phyloP scores from a whole-genome alignment of 768 basidiomycete genomes.

The Amanita brunnescens region DNA sequence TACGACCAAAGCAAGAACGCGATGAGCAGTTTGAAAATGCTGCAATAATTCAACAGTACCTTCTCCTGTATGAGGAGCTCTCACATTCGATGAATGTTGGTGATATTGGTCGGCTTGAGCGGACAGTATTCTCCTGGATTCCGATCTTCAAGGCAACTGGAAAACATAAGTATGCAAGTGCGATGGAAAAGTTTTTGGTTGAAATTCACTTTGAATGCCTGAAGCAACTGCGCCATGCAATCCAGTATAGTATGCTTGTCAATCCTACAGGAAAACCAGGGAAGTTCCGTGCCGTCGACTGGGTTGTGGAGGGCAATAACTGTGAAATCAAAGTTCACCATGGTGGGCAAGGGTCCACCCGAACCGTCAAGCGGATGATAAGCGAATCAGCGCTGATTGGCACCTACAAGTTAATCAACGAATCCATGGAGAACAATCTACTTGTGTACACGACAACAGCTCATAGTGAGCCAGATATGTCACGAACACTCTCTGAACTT shows the following conservation, averaged over 20 bases:
- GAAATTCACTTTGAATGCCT: constrained; percentile 19
- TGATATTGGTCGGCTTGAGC: constrained; percentile 22
- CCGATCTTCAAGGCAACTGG: constrained; percentile 19
- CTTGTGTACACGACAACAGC: constrained; percentile 11
- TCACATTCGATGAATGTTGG: constrained; percentile 21
- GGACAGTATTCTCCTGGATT: constrained; percentile 17
- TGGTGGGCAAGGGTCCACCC: constrained; percentile 15
- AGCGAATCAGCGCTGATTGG: constrained; percentile 15
- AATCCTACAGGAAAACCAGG: constrained; percentile 21
- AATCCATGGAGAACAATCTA: not conserved
- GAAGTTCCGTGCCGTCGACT: constrained; percentile 21
- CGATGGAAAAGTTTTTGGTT: constrained; percentile 18
- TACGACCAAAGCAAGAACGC: no score
- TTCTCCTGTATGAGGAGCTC: constrained; percentile 29
- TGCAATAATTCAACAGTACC: constrained; percentile 19
- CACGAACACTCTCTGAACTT: constrained; percentile 13
- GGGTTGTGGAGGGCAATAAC: constrained; percentile 23
- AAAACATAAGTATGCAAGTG: constrained; percentile 25
- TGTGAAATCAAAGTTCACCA: constrained; percentile 21
- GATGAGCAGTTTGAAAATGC: constrained; percentile 24
- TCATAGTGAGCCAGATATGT: constrained; percentile 22
- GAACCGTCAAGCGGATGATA: constrained; percentile 12
- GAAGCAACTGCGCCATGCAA: constrained; percentile 9
- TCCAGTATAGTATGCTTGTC: constrained; percentile 13
- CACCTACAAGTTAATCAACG: constrained; percentile 8